phyloP scores from a whole-genome alignment of 257 asterid species.

The Verbena officinalis region DNA sequence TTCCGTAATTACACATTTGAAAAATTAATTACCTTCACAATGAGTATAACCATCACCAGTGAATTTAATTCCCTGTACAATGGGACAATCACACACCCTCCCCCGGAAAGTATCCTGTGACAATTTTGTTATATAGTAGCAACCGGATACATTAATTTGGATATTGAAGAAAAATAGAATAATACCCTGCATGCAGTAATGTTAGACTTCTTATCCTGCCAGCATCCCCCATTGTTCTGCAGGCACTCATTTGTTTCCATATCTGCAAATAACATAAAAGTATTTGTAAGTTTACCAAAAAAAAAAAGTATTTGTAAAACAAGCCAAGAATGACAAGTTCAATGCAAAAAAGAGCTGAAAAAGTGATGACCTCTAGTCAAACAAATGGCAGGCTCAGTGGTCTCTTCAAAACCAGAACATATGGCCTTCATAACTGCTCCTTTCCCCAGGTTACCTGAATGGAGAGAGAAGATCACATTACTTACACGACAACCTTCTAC shows the following conservation, averaged over 20 bases:
- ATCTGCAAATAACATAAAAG: constrained; percentile 45
- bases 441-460: constrained; percentile 52
- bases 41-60: constrained; percentile 91
- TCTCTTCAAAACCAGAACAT: constrained; percentile 55
- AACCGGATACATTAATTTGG: constrained; percentile 7
- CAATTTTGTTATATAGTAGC: neutral
- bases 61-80: constrained; percentile 79
- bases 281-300: constrained; percentile 24
- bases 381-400: constrained; percentile 51
- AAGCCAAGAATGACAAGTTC: neutral
- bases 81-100: constrained; percentile 87
- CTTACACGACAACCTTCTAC: constrained; percentile 11
- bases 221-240: constrained; percentile 93
- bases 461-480: neutral
- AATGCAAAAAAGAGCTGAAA: neutral
- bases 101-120: constrained; percentile 95
- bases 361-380: constrained; percentile 35
- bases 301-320: too few relatives aligned
- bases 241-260: constrained; percentile 91
- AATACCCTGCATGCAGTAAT: constrained; percentile 91
- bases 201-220: constrained; percentile 83
- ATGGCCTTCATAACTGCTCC: constrained; percentile 58
- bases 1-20: too few relatives aligned
- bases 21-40: constrained; percentile 81
- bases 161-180: neutral